Evolutionary conservation across 2,329 filamentous ascomycete genomes (phyloP).

Genomic region (Phialocephala subalpina): DNA sequence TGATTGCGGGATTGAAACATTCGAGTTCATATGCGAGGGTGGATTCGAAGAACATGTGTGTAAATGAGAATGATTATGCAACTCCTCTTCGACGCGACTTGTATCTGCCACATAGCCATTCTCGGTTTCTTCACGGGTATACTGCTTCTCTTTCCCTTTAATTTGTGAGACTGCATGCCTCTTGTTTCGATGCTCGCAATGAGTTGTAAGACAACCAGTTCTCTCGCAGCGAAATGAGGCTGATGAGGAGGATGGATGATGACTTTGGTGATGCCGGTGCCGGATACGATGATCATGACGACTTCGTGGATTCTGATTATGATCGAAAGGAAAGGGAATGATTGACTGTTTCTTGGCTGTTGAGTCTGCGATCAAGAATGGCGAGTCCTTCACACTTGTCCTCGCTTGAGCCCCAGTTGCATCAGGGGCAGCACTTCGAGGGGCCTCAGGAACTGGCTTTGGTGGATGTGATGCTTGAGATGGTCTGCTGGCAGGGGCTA

Average conservation of each 20-base stretch:
- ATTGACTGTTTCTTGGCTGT: slow-evolving; percentile 11
- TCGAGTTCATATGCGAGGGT: not conserved
- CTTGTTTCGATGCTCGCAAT: slow-evolving; percentile 33
- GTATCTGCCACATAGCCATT: slow-evolving; percentile 34
- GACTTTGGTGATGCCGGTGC: slow-evolving; percentile 9
- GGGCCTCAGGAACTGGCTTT: not conserved
- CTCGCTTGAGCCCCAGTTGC: slow-evolving; percentile 5
- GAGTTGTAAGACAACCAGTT: slow-evolving; percentile 33
- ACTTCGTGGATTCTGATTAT: slow-evolving; percentile 9
- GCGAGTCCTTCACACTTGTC: slow-evolving; percentile 31
- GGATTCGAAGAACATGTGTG: slow-evolving; percentile 10
- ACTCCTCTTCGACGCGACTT: slow-evolving; percentile 26
- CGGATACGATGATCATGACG: not conserved
- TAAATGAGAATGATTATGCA: slow-evolving; percentile 13
- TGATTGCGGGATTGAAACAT: slow-evolving; percentile 1
- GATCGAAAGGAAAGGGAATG: slow-evolving; percentile 1
- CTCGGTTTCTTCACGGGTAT: slow-evolving; percentile 31
- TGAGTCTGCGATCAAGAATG: slow-evolving; percentile 34
- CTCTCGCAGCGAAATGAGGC: slow-evolving; percentile 30
- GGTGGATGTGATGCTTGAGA: not conserved
- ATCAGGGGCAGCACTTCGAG: not conserved
- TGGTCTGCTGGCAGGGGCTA: not conserved
- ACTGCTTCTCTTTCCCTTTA: slow-evolving; percentile 24
- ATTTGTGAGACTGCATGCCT: slow-evolving; percentile 37
- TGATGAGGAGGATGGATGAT: slow-evolving; percentile 18